phyloP scores from a whole-genome alignment of 148 eudicot species.

The Spergularia bocconei region DNA sequence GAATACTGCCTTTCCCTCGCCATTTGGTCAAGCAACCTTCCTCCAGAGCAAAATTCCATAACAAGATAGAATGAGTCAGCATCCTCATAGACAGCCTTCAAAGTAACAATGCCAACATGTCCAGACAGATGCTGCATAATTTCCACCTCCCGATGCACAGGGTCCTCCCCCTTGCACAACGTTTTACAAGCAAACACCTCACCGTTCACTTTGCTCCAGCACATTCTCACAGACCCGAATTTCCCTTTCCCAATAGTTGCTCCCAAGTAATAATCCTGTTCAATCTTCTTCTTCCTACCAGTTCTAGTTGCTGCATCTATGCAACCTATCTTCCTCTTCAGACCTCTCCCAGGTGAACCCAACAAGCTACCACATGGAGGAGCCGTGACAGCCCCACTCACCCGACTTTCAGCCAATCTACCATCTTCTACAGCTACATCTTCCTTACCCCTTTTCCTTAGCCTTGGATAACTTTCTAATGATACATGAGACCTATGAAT shows the following conservation, averaged over 20 bases:
- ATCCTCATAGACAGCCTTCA: conserved; percentile 73
- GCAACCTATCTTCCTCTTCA: conserved; percentile 67
- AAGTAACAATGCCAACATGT: conserved; percentile 47
- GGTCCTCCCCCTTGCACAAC: conserved; percentile 48
- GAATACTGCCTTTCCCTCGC: conserved; percentile 46
- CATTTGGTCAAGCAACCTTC: conserved; percentile 71
- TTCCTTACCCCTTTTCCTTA: conserved; percentile 60
- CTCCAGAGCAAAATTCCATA: conserved; percentile 75
- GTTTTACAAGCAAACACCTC: conserved; percentile 56
- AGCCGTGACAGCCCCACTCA: conserved; percentile 57
- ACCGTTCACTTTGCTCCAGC: conserved; percentile 44
- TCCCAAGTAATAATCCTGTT: conserved; percentile 43
- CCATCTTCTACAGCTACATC: conserved; percentile 25
- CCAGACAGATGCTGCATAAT: conserved; percentile 62
- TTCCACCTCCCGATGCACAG: conserved; percentile 59
- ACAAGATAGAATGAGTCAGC: conserved; percentile 54
- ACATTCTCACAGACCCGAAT: conserved; percentile 49
- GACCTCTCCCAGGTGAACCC: conserved; percentile 46
- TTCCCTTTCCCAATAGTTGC: conserved; percentile 49
- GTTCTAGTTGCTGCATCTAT: conserved; percentile 56
- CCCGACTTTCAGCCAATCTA: conserved; percentile 35
- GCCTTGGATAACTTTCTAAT: conserved; percentile 53
- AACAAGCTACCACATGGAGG: conserved; percentile 51
- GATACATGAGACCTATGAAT: conserved; percentile 49
- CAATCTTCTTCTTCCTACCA: conserved; percentile 57